Base-by-base conservation (phyloP, 345 rosid species). In the Aethionema arabicum region DNA sequence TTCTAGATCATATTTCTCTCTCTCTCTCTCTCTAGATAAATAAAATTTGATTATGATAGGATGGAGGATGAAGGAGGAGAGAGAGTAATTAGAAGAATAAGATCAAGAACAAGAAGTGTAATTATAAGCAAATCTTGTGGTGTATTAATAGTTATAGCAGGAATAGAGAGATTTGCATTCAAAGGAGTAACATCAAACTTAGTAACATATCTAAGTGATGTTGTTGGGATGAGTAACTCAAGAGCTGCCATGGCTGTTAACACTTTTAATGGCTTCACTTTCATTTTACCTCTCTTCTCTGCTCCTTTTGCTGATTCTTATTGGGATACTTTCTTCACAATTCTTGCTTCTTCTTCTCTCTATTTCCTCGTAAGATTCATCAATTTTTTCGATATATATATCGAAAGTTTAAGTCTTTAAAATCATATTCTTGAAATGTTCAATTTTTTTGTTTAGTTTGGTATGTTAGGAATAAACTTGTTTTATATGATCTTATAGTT, bases 131-230 rank as follows among this genome's bases (percentile, higher is more conserved):
- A 59, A 67, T 67, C 96, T 15, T 86, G 96, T 57, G 54, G 73
- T 65, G 85, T 89, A 56, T 96, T 92, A 48, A 92, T 92, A 71
- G 92, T 83, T 73, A 67, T 93, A 21, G 90, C 95, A 33, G 97
- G 96, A 1, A 82, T 84, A 52, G 99, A 93, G 83, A 84, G 99
- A 76, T 87, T 82, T 79, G 99, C 92, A 21, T 92, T 85, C 82
- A 92, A 92, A 72, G 99, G 99, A 61, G 95, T 92, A 72, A 85
- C 86, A 50, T 89, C 99, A 7, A 93, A 93, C 74, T 75, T 93
- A 47, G 91, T 93, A 42, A 93, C 93, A 4, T 93, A 89, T 68
- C 79, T 93, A 8, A 93, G 97, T 11, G 96, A 89, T 45, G 84
- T 81, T 3, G 83, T 84, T 8, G 82, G 82, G 59, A 80, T 92